Base-by-base conservation (phyloP, 129 eudicot genomes). In the Flaveria brownii region DNA sequence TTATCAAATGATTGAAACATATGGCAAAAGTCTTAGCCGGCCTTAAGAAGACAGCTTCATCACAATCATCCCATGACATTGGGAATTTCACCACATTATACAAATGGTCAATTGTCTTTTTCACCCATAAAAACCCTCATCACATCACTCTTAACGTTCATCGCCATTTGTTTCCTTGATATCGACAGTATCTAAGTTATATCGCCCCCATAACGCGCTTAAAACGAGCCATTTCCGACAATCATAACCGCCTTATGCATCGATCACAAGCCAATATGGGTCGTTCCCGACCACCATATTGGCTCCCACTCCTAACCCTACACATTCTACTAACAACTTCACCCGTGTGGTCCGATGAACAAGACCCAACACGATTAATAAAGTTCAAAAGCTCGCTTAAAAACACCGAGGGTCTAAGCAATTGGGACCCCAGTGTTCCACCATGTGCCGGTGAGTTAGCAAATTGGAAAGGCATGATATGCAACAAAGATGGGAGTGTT, bases 391-490 rank as follows among this genome's bases (percentile, higher is more conserved):
- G 17, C 41, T 62, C 86, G 1, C 83, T 87, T 17, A 47, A 72
- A 1, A 85, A 89, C 82, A 5, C 70, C 16, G 42, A 23, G 5
- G 64, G 41, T 15, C 63, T 90, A 51, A 68, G 63, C 25, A 47
- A 47, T 42, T 90, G 96, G 96, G 25, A 71, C 5, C 72, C 10
- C 1, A 14, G 43, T 6, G 30, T n/a, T 12, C 12, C 22, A 2
- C 61, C 82, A 2, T 92, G 98, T 77, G 15, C 22, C 3, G 71
- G 74, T 14, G 36, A 46, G 0, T 49, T 7, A 1, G 52, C 77
- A 22, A 84, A 39, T 13, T 93, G 98, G 97, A 84, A 45, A 2
- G 97, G 97, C 13, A 20, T 85, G 26, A 26, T 88, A 0, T 90
- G 98, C 52, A 1, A 4, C 2, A 43, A 76, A 16, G 14, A 54